A percentile compares a stretch with the other conserved stretches of the same genome.
Conservation (phyloP, 108 stramenopile species). For the Bacterosira constricta region DNA sequence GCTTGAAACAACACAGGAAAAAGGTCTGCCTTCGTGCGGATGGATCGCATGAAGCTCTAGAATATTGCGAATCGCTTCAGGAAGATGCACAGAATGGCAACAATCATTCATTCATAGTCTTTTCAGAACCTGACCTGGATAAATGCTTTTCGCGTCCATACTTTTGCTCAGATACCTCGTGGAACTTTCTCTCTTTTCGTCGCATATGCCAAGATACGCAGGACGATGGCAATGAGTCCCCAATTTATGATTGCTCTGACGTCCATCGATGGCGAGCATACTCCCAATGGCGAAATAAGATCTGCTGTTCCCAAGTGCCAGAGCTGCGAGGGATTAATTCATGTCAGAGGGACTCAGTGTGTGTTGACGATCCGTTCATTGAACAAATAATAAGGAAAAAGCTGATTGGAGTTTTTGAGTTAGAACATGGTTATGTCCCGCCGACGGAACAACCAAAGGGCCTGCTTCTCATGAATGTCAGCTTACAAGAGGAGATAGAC, state of each 20-base stretch:
- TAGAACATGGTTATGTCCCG: conserved; percentile 36
- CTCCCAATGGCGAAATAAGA: conserved; percentile 30
- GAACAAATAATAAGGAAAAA: conserved; percentile 45
- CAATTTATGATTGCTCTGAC: conserved; percentile 46
- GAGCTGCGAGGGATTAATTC: conserved; percentile 44
- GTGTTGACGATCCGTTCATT: conserved; percentile 30
- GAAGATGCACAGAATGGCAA: conserved; percentile 1
- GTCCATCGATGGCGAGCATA: conserved; percentile 43
- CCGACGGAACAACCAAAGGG: conserved; percentile 25
- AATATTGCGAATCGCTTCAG: conserved; percentile 12
- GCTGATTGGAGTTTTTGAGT: conserved; percentile 32
- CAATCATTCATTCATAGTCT: conserved; percentile 29
- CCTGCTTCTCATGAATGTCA: conserved; percentile 36
- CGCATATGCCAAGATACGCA: conserved; percentile 53
- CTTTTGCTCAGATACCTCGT: conserved; percentile 63
- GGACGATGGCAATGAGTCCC: conserved; percentile 22
- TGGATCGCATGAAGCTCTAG: conserved; percentile 41
- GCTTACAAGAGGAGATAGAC: conserved; percentile 31
- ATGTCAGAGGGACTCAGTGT: conserved; percentile 21
- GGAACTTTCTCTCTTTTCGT: conserved; percentile 61
- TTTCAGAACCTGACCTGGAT: conserved; percentile 52
- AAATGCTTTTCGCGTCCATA: conserved; percentile 67
- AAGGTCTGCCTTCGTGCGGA: conserved; percentile 47
- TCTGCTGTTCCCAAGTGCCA: conserved; percentile 43
- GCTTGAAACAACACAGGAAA: conserved; percentile 52